A percentile compares a stretch with the other conserved stretches of the same genome.
These are phyloP conservation scores for Fusarium sp. DNA, from an alignment of 2,329 filamentous ascomycete species.

Conservation along the genomic window DNA sequence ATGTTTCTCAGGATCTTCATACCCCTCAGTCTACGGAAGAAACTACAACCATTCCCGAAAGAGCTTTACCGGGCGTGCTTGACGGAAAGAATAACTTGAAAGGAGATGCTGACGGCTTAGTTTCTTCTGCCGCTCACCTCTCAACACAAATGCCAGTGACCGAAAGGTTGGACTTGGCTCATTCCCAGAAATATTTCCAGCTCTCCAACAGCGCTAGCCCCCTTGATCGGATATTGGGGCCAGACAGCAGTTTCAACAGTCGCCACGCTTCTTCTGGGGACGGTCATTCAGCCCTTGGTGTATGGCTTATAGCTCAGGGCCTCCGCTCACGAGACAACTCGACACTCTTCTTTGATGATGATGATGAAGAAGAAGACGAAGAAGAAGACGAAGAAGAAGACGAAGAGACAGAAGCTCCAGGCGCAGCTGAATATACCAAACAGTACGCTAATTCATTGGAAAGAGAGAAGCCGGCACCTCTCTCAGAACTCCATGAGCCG, in stretches of 20 bases:
- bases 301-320: conserved; percentile 58
- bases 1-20: neutral
- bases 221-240: conserved; percentile 44
- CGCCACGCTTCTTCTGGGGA: conserved; percentile 53
- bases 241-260: conserved; percentile 51
- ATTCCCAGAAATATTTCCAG: conserved; percentile 36
- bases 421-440: neutral
- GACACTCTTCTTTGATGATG: conserved; percentile 32
- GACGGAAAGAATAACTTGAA: neutral
- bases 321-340: conserved; percentile 51
- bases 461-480: neutral
- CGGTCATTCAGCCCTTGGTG: conserved; percentile 54
- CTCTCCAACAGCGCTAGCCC: conserved; percentile 38
- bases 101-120: neutral
- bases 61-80: neutral
- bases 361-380: conserved; percentile 31
- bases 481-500: neutral
- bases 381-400: conserved; percentile 38
- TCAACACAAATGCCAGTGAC: conserved; percentile 8
- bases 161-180: conserved; percentile 18
- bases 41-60: neutral
- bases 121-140: neutral
- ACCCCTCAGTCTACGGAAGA: neutral
- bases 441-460: neutral
- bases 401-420: neutral